Evolutionary conservation across 345 rosid species (phyloP), one percentile per base, ranked within the genome.

Genomic region (Bruguiera parviflora): DNA sequence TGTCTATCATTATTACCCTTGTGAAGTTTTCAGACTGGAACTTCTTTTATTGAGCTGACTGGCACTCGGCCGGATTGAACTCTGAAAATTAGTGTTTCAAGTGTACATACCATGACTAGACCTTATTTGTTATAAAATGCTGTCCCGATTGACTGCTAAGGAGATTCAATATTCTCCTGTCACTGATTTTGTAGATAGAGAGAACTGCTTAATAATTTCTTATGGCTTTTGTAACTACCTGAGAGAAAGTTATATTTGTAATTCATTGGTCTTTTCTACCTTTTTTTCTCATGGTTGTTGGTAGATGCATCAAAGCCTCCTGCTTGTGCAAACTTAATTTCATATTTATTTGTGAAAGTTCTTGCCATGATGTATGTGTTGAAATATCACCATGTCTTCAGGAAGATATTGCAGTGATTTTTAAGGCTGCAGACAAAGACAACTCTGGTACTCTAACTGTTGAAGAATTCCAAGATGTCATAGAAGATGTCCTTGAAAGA

Each of bases 341-440:
- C 33, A 16, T n/a, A 28, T 59, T 22, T 19, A 5, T 29, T 35
- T 72, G 33, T 27, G 6, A 57, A 20, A 24, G 31, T 53, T 51
- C 6, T 33, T 27, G 28, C 51, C 5, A 25, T 52, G 27, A 33
- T 55, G 4, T 59, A 19, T 18, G 4, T 65, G 37, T 31, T 24
- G 18, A 33, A 46, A 16, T 68, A 27, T 9, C 62, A 7, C 56
- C 61, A 9, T 67, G n/a, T 61, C 47, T 72, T 62, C 71, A 94
- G 98, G 99, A 83, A 67, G 98, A 90, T 69, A 82, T 90, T 46
- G 73, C 69, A 1, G 52, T 76, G 70, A 88, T 95, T 72, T 95
- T 95, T 67, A 71, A 86, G 82, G 98, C 87, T 58, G 98, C 97
- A 13, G 99, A 95, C 73, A 79, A 76, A 79, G 96, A 95, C 70